These are phyloP conservation scores for Teunomyces tritomae DNA, from an alignment of 805 yeast genomes.

Conservation along the genomic window DNA sequence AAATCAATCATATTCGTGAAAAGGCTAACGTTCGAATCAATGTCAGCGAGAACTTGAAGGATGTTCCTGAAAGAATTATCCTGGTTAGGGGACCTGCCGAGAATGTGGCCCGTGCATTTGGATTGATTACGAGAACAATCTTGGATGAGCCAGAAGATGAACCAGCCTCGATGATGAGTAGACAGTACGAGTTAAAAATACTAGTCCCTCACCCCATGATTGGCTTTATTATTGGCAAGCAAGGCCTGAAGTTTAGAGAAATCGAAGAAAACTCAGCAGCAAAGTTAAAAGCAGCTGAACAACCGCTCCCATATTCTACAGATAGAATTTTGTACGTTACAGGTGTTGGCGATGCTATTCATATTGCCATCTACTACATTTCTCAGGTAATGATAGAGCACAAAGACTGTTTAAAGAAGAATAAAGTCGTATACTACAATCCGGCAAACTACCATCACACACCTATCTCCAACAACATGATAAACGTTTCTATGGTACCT, in stretches of 20 bases:
- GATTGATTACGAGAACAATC: slow-evolving; percentile 64
- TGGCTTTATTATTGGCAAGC: slow-evolving; percentile 79
- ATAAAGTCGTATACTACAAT: slow-evolving; percentile 56
- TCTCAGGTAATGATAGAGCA: slow-evolving; percentile 67
- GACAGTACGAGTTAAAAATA: slow-evolving; percentile 54
- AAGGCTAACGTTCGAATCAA: slow-evolving; percentile 62
- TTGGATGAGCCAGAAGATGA: slow-evolving; percentile 64
- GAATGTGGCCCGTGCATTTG: slow-evolving; percentile 78
- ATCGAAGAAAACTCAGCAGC: slow-evolving; percentile 84
- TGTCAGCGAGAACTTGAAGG: slow-evolving; percentile 70
- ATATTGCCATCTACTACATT: slow-evolving; percentile 74
- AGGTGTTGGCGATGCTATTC: slow-evolving; percentile 86
- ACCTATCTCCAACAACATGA: slow-evolving; percentile 12
- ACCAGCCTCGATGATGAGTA: slow-evolving; percentile 55
- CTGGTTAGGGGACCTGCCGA: slow-evolving; percentile 74
- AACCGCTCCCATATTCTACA: slow-evolving; percentile 69
- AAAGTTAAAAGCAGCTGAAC: slow-evolving; percentile 67
- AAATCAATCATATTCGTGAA: slow-evolving; percentile 60
- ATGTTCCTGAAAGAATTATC: slow-evolving; percentile 71
- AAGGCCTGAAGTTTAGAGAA: slow-evolving; percentile 70
- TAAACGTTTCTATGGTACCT: slow-evolving; percentile 23
- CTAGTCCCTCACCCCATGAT: slow-evolving; percentile 76
- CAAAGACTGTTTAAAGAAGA: slow-evolving; percentile 48
- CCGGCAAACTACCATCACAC: slow-evolving; percentile 45
- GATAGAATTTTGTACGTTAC: slow-evolving; percentile 68